A percentile compares a stretch with the other conserved stretches of the same genome.
These are phyloP conservation scores for Starmerella floricola DNA, from an alignment of 805 yeast genomes.

Conservation along the genomic window DNA sequence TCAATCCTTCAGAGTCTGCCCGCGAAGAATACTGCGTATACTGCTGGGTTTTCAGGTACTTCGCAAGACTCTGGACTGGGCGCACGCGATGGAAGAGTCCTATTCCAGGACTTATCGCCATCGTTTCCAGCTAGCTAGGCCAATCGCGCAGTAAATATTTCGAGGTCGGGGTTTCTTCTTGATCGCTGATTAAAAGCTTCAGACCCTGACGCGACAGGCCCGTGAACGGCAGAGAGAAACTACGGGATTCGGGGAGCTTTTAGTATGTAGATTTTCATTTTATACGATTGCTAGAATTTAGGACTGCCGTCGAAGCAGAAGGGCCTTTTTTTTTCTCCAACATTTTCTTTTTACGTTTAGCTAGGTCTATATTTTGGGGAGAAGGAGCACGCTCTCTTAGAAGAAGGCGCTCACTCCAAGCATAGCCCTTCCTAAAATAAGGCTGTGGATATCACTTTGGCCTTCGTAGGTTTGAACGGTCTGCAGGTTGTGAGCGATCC, in stretches of 20 bases:
- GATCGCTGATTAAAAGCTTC: no score
- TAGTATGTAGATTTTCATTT: no score
- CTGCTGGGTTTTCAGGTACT: not conserved
- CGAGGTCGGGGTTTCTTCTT: not conserved
- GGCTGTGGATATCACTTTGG: constrained; percentile 35
- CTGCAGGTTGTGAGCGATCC: constrained; percentile 34
- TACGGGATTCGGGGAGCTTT: no score
- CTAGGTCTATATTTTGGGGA: no score
- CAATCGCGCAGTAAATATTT: not conserved
- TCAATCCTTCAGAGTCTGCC: not conserved
- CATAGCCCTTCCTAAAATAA: constrained; percentile 34
- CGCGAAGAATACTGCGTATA: not conserved
- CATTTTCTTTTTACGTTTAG: no score
- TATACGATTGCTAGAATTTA: no score
- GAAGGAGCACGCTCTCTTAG: constrained; percentile 6
- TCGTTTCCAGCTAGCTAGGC: not conserved
- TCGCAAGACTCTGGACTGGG: not conserved
- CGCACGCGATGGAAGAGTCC: constrained; percentile 1
- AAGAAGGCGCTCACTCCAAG: constrained; percentile 32
- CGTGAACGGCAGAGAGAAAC: no score
- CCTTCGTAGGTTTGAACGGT: constrained; percentile 39
- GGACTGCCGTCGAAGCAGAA: no score
- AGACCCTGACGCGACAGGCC: no score
- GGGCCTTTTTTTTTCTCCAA: no score
- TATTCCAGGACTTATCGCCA: constrained; percentile 1